Percentiles rank a stretch among this genome's conserved stretches.
Conservation (phyloP, 2,329 filamentous ascomycete genomes). For the Fusarium vanettenii region DNA sequence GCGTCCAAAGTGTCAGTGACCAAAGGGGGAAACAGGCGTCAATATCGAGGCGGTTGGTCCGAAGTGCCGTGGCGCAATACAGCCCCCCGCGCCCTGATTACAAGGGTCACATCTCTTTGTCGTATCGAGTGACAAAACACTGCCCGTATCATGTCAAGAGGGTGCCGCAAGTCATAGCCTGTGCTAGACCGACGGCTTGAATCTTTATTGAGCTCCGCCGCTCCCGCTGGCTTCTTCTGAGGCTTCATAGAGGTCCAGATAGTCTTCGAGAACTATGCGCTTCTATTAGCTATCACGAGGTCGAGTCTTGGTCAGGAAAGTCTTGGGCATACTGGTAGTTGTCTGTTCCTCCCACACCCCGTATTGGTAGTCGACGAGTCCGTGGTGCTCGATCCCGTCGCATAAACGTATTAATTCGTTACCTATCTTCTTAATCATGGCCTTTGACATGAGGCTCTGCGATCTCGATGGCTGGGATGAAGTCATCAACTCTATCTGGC, state of each 20-base stretch:
- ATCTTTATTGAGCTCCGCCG: conserved; percentile 36
- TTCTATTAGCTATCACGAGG: conserved; percentile 20
- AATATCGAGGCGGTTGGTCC: neutral
- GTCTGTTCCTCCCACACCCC: conserved; percentile 97
- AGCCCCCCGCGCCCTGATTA: conserved; percentile 21
- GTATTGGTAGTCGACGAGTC: conserved; percentile 97
- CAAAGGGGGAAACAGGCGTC: conserved; percentile 8
- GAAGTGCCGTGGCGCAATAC: conserved; percentile 15
- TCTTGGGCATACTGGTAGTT: conserved; percentile 75
- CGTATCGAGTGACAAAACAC: neutral
- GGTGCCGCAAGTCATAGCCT: neutral
- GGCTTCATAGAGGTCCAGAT: conserved; percentile 59
- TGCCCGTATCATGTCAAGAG: neutral
- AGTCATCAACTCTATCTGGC: conserved; percentile 81
- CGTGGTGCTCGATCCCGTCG: conserved; percentile 87
- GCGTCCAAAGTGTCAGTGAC: conserved; percentile 4
- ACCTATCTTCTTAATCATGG: conserved; percentile 81
- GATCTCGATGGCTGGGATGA: conserved; percentile 67
- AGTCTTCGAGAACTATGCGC: conserved; percentile 51
- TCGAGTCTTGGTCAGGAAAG: neutral
- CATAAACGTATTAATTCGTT: conserved; percentile 85
- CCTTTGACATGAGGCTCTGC: conserved; percentile 74
- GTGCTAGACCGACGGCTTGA: neutral
- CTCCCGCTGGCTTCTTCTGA: conserved; percentile 50
- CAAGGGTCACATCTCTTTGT: conserved; percentile 12